A percentile compares a stretch with the other conserved stretches of the same genome.
Evolutionary conservation across 257 asterid genomes (phyloP).

Genomic region (Solanum sitiens): DNA sequence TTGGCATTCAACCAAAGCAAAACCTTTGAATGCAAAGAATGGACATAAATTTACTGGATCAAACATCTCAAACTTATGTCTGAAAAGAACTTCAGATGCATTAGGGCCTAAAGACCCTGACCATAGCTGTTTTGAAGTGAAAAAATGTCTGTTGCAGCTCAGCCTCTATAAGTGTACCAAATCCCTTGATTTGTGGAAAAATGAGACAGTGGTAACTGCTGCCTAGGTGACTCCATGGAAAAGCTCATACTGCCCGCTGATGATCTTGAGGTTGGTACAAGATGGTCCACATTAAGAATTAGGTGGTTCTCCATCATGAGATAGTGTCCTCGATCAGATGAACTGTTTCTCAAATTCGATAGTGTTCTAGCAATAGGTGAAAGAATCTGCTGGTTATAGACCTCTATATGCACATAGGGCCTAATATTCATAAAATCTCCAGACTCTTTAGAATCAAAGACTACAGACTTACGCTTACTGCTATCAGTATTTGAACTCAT

Average conservation of each 20-base stretch:
- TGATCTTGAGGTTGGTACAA: slow-evolving; percentile 28
- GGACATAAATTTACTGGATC: slow-evolving; percentile 51
- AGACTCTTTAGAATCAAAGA: slow-evolving; percentile 30
- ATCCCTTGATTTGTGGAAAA: slow-evolving; percentile 36
- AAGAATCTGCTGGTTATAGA: slow-evolving; percentile 37
- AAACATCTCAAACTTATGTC: slow-evolving; percentile 71
- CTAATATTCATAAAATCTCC: slow-evolving; percentile 35
- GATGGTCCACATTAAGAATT: slow-evolving; percentile 23
- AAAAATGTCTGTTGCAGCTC: no score
- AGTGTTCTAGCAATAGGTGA: slow-evolving; percentile 66
- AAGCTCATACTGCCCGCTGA: slow-evolving; percentile 32
- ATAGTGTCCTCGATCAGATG: no score
- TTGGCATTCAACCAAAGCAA: slow-evolving; percentile 60
- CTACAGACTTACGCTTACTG: slow-evolving; percentile 35
- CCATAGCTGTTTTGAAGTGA: slow-evolving; percentile 65
- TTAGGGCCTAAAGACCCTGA: slow-evolving; percentile 71
- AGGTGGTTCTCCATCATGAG: slow-evolving; percentile 50
- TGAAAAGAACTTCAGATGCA: slow-evolving; percentile 60
- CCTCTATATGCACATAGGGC: slow-evolving; percentile 45
- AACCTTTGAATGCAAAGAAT: slow-evolving; percentile 46
- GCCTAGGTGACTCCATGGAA: slow-evolving; percentile 58
- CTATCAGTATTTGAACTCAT: no score
- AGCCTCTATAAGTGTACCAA: slow-evolving; percentile 66
- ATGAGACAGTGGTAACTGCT: slow-evolving; percentile 23
- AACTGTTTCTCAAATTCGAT: slow-evolving; percentile 42